Base-by-base conservation (phyloP, 257 asterid genomes). In the Plantago elongata region DNA sequence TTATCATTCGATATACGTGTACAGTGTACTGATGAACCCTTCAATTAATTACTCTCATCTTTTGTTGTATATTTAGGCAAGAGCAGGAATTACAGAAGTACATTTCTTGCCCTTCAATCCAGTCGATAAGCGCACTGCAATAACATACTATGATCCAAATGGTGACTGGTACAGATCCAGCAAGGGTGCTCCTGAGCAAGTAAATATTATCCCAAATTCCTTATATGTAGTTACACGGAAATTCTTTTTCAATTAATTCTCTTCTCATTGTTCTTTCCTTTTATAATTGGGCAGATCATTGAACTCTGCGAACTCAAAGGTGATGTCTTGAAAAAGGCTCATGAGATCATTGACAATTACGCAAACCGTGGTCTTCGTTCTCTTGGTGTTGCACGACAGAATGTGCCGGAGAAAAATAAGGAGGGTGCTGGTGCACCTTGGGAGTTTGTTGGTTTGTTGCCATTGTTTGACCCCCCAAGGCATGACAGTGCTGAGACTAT, bases 111-210 rank as follows among this genome's bases (percentile, higher is more conserved):
- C 97, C 45, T 89, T 89, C 77, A 89, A 89, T 48, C 95, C 97
- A 0, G 97, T 89, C 1, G 95, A 89, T 0, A 89, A 89, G 66
- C 87, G 95, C 54, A 89, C 97, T 27, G 97, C 97, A 9, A 89
- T 84, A 51, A 89, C 97, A 27, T 89, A 84, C 54, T 67, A 75
- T 7, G 89, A 84, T 60, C 55, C 83, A 3, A 60, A 72, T 34
- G 94, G 87, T 14, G 68, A 90, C 57, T 90, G 96, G 95, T 83
- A 77, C 57, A 72, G 97, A 60, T 68, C 78, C 64, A 87, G 96
- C 88, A 90, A 90, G 77, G 97, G 97, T 50, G 97, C 97, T 49
- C 97, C 96, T 1, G 97, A 90, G 71, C 95, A 90, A 74, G 97
- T 87, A 78, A 69, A 16, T 45, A 42, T 17, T 9, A 0, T 1